Evolutionary conservation across 2,329 filamentous ascomycete species (phyloP).

Genomic region (Diplocarpon rosae): DNA sequence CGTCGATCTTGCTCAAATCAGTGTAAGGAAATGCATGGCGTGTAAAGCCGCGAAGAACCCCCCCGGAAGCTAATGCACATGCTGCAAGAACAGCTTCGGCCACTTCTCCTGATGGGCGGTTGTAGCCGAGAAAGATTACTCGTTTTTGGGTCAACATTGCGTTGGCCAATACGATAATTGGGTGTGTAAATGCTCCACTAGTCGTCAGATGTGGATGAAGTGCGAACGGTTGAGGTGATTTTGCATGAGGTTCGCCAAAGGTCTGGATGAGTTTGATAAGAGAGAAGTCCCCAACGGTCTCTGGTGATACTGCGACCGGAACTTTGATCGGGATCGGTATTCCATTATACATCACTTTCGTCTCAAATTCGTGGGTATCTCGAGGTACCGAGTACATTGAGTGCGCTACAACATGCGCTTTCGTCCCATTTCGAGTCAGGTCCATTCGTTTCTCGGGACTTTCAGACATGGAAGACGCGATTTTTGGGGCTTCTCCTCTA

Average conservation of each 20-base stretch:
- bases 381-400: constrained; percentile 67
- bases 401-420: constrained; percentile 50
- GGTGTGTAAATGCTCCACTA: constrained; percentile 79
- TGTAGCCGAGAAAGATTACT: constrained; percentile 90
- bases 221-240: constrained; percentile 72
- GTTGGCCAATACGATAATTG: constrained; percentile 89
- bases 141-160: constrained; percentile 93
- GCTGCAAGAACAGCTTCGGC: constrained; percentile 97
- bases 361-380: constrained; percentile 97
- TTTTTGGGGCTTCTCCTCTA: constrained; percentile 31
- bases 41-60: constrained; percentile 86
- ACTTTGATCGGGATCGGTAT: constrained; percentile 96
- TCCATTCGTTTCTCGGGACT: constrained; percentile 32
- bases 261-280: constrained; percentile 95
- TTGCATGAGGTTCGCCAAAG: constrained; percentile 74
- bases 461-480: constrained; percentile 35
- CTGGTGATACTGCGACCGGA: constrained; percentile 82
- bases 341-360: constrained; percentile 87
- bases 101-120: constrained; percentile 88
- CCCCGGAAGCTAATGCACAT: constrained; percentile 85
- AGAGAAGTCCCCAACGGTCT: constrained; percentile 96
- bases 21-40: constrained; percentile 96
- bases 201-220: constrained; percentile 90
- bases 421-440: constrained; percentile 45
- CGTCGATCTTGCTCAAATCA: constrained; percentile 94